Evolutionary conservation across 78 protist species (phyloP).

Genomic region (Tieghemostelium lacteum): DNA sequence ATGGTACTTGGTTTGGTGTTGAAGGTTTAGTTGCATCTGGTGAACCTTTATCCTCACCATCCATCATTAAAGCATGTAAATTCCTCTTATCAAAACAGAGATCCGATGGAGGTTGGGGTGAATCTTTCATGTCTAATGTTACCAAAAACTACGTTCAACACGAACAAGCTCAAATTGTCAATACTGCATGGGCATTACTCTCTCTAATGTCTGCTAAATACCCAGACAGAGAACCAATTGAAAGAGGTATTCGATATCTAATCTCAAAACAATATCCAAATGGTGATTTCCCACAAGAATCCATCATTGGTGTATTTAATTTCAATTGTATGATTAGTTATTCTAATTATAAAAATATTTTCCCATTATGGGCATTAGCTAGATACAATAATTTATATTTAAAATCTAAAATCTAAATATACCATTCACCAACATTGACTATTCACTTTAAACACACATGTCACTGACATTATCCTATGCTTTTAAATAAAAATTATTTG

Average conservation of each 20-base stretch:
- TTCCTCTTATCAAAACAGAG: slow-evolving; percentile 88
- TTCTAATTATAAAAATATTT: slow-evolving; percentile 89
- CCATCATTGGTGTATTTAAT: slow-evolving; percentile 96
- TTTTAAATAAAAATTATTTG: too few relatives aligned
- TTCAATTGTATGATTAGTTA: slow-evolving; percentile 94
- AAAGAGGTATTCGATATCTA: slow-evolving; percentile 53
- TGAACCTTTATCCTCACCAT: slow-evolving; percentile 38
- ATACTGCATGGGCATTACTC: slow-evolving; percentile 96
- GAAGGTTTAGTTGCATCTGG: slow-evolving; percentile 86
- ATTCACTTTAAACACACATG: too few relatives aligned
- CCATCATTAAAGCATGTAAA: slow-evolving; percentile 70
- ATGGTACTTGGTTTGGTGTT: slow-evolving; percentile 95
- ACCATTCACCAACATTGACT: neutral
- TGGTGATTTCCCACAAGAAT: slow-evolving; percentile 95
- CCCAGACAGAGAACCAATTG: slow-evolving; percentile 76
- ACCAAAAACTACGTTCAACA: slow-evolving; percentile 73
- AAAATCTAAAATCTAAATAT: slow-evolving; percentile 40
- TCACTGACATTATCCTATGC: too few relatives aligned
- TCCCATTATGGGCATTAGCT: slow-evolving; percentile 97
- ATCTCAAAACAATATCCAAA: slow-evolving; percentile 64
- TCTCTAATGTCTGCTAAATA: slow-evolving; percentile 87
- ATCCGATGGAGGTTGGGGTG: slow-evolving; percentile 96
- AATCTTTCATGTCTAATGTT: slow-evolving; percentile 86
- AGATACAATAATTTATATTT: slow-evolving; percentile 73
- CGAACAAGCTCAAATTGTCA: slow-evolving; percentile 80